These are phyloP conservation scores for Raffaelea albimanens DNA, from an alignment of 2,329 filamentous ascomycete genomes.

Conservation along the genomic window DNA sequence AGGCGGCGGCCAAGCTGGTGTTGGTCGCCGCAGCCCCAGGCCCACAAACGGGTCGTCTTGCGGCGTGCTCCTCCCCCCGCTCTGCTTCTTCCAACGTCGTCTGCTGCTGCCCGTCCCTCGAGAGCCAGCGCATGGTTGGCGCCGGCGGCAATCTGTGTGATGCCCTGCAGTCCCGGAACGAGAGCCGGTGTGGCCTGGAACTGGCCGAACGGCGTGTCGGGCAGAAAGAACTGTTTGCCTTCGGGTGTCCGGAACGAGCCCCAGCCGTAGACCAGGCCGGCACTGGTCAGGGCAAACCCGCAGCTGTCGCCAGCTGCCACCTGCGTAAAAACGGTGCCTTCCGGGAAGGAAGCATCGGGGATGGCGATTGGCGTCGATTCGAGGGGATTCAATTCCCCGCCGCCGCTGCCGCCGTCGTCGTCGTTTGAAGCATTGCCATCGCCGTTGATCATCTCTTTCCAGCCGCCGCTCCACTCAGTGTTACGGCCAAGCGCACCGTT, in stretches of 20 bases:
- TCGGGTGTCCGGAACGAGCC: slow-evolving; percentile 47
- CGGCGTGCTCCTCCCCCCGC: no score
- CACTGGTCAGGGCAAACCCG: slow-evolving; percentile 60
- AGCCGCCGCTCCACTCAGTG: slow-evolving; percentile 38
- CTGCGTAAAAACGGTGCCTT: slow-evolving; percentile 28
- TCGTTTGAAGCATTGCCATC: no score
- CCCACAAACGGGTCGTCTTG: no score
- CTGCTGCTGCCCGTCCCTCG: slow-evolving; percentile 54
- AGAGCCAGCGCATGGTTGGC: slow-evolving; percentile 65
- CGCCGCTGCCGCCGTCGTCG: slow-evolving; percentile 20
- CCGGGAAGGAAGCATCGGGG: slow-evolving; percentile 36
- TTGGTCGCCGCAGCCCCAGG: slow-evolving; percentile 65
- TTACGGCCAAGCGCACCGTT: slow-evolving; percentile 56
- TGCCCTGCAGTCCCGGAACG: slow-evolving; percentile 53
- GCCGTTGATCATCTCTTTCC: not conserved
- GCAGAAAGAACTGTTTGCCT: not conserved
- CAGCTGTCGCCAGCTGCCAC: slow-evolving; percentile 60
- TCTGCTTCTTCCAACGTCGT: no score
- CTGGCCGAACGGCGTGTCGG: not conserved
- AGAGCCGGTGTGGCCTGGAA: slow-evolving; percentile 38
- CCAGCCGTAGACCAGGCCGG: slow-evolving; percentile 69
- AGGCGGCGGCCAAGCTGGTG: slow-evolving; percentile 47
- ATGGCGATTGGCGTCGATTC: slow-evolving; percentile 49
- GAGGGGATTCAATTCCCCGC: slow-evolving; percentile 40
- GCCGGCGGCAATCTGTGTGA: slow-evolving; percentile 53